Evolutionary conservation across 306 rosid species (phyloP).

Genomic region (Vicia faba): DNA sequence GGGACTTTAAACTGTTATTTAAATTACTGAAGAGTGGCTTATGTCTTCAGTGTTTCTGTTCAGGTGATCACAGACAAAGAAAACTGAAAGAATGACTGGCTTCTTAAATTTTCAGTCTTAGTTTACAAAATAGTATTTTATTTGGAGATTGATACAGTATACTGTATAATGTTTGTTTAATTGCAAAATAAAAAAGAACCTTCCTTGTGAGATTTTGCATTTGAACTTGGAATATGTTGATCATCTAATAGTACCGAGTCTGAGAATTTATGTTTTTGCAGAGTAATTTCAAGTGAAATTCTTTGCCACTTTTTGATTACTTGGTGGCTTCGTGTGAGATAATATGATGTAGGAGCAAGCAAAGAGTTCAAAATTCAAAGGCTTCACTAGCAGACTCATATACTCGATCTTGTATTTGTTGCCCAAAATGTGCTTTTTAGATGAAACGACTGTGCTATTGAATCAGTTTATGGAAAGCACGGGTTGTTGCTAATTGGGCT

Average conservation of each 20-base stretch:
- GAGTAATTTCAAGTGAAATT: too few relatives aligned
- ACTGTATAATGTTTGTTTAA: background rate
- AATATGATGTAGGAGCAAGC: slow-evolving; percentile 64
- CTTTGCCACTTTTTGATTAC: background rate
- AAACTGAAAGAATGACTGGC: background rate
- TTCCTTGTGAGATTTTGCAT: background rate
- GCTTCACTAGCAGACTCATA: slow-evolving; percentile 74
- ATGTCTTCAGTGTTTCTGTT: slow-evolving; percentile 16
- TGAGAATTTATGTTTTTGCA: background rate
- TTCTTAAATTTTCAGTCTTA: background rate
- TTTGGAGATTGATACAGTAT: background rate
- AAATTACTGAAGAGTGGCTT: slow-evolving; percentile 22
- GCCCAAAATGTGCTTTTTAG: slow-evolving; percentile 74
- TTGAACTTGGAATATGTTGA: slow-evolving; percentile 7
- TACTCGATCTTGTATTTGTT: slow-evolving; percentile 80
- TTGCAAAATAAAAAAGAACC: background rate
- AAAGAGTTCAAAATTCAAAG: slow-evolving; percentile 65
- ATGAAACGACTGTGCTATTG: slow-evolving; percentile 63
- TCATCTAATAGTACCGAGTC: slow-evolving; percentile 1
- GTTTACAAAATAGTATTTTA: slow-evolving; percentile 1
- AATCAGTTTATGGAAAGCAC: slow-evolving; percentile 54
- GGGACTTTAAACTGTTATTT: background rate
- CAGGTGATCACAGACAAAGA: slow-evolving; percentile 1
- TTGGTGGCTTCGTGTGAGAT: slow-evolving; percentile 18
- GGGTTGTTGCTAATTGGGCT: slow-evolving; percentile 89